Conservation (phyloP, 345 rosid species). For the Syzygium aromaticum region DNA sequence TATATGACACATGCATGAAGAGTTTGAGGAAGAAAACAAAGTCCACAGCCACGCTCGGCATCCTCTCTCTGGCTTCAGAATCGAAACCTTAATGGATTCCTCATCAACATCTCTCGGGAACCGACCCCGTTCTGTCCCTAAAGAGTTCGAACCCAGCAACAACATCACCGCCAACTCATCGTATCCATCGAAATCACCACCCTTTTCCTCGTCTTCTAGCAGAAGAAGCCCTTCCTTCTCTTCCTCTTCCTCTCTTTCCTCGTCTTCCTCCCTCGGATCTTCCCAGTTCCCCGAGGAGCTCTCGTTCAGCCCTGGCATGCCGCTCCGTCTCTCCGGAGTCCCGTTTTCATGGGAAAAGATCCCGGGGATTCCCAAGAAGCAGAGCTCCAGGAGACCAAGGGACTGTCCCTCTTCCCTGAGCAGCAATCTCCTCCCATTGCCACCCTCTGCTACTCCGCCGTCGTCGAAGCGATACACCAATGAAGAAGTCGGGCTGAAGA, state of each 20-base stretch:
- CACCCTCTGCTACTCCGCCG: constrained; percentile 35
- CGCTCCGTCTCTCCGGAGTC: constrained; percentile 48
- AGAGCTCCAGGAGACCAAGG: constrained; percentile 4
- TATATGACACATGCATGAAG: background rate
- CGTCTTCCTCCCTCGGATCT: constrained; percentile 18
- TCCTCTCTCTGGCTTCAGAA: background rate
- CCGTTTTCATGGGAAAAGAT: constrained; percentile 93
- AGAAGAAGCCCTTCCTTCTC: constrained; percentile 20
- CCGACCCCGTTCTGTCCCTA: background rate
- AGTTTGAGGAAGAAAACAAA: background rate
- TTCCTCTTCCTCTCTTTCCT: constrained; percentile 21
- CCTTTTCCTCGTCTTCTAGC: background rate
- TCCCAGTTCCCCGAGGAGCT: constrained; percentile 22
- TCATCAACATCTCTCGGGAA: background rate
- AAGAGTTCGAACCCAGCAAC: background rate
- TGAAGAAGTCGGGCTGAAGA: constrained; percentile 6
- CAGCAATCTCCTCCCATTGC: constrained; percentile 44
- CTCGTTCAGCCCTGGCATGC: constrained; percentile 45
- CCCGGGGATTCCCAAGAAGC: constrained; percentile 84
- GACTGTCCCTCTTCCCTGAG: background rate
- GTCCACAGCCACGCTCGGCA: background rate
- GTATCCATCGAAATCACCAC: background rate
- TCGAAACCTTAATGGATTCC: background rate
- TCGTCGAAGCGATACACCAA: constrained; percentile 11
- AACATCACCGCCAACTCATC: background rate